Evolutionary conservation across 441 rosid genomes (phyloP).

Genomic region (Jatropha podagrica): DNA sequence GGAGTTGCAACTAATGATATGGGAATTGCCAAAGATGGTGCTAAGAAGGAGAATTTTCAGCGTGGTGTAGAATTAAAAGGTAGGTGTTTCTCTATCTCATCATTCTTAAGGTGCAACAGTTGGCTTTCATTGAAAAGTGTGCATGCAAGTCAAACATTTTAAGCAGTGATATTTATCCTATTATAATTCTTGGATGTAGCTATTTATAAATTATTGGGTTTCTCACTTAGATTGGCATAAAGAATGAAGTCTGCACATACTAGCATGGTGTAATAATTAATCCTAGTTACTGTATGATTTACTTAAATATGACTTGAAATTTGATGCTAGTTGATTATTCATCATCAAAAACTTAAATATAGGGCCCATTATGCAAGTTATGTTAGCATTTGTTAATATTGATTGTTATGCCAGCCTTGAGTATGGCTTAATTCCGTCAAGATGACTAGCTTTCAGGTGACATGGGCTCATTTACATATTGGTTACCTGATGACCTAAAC

Average conservation of each 20-base stretch:
- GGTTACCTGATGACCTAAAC: constrained; percentile 21
- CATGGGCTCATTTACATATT: constrained; percentile 9
- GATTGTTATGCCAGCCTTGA: constrained; percentile 6
- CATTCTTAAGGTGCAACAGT: not conserved
- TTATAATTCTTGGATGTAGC: not conserved
- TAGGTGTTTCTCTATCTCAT: constrained; percentile 26
- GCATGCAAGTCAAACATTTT: not conserved
- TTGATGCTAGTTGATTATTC: not conserved
- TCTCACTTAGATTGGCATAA: not conserved
- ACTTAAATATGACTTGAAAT: not conserved
- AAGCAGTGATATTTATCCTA: not conserved
- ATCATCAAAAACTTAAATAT: not conserved
- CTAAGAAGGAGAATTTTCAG: constrained; percentile 83
- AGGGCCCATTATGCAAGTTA: not conserved
- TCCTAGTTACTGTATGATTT: not conserved
- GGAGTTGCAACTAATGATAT: constrained; percentile 94
- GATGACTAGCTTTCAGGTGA: constrained; percentile 5
- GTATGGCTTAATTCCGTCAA: not conserved
- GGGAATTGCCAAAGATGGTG: constrained; percentile 94
- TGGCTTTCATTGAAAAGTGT: not conserved
- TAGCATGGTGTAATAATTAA: not conserved
- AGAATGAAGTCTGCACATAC: not conserved
- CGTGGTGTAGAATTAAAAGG: constrained; percentile 84
- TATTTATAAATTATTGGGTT: not conserved
- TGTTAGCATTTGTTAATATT: not conserved